Base-by-base conservation (phyloP, 2,329 filamentous ascomycete genomes). In the Thelonectria discophora region DNA sequence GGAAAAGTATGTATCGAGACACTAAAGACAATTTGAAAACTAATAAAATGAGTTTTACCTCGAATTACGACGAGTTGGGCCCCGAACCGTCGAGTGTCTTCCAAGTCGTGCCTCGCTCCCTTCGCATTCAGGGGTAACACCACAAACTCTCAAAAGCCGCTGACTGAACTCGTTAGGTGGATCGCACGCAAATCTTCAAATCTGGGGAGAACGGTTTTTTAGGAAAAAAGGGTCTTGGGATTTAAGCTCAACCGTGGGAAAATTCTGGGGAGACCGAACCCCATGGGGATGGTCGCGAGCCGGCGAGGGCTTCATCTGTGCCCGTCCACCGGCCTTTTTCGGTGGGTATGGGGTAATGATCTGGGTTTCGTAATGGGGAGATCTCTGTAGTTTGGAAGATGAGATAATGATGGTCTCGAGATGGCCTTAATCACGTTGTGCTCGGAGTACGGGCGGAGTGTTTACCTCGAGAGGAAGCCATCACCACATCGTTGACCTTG, bases 251-350 rank as follows among this genome's bases (percentile, higher is more conserved):
- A 46, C 43, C 37, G 15, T 50, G 47, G 24, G n/a, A n/a, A 24
- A 30, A 57, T 43, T 12, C 48, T 53, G 45, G 50, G 55, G 13
- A 15, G 13, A 55, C 21, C 6, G 21, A 24, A 24, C 63, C 64
- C 61, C 64, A 39, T 66, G 68, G 68, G 68, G 68, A 69, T 64
- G 42, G n/a, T 51, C 46, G 52, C 56, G 17, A n/a, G n/a, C n/a
- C n/a, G n/a, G n/a, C n/a, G n/a, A n/a, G 47, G 50, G 43, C 43
- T 58, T 46, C 46, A 57, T 45, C 47, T 58, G 48, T 46, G 48
- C 55, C 48, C 55, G 18, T 30, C 4, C 27, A 30, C 27, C 39
- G 46, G 34, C 39, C 63, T 58, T 62, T 43, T 40, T 45, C 61
- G 27, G 58, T 43, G 27, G 55, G 63, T 60, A 61, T 54, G 58